Evolutionary conservation across 305 asterid genomes (phyloP), one percentile per base, ranked within the genome.

Genomic region (Plantago lanceolata): DNA sequence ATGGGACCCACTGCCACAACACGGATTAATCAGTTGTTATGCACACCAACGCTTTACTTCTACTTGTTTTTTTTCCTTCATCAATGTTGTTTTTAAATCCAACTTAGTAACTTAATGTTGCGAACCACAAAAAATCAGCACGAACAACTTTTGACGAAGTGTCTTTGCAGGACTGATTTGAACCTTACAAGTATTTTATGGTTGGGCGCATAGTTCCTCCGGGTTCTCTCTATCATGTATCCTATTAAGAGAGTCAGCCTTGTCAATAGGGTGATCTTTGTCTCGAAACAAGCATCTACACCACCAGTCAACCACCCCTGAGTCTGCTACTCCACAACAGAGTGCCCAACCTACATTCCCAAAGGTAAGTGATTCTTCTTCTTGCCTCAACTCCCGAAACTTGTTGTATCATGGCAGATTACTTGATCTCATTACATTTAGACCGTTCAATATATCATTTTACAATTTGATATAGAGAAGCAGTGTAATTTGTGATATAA

Each of bases 81-180:
- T n/a, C n/a, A n/a, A n/a, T n/a, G n/a, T n/a, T n/a, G n/a, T n/a
- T 7, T 33, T 33, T 33, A 0, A 5, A 33, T 11, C 11, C 40
- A 33, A 6, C 9, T 1, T 7, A 33, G 37, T 31, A 29, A 52
- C 16, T 52, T 21, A 20, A 3, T 13, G 29, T 53, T 53, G 11
- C 12, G n/a, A 52, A 20, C 24, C 57, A 11, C 14, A 20, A 19
- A 20, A 8, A 35, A 21, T 17, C 12, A 54, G 8, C 17, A 4
- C 11, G 37, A 31, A 29, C 40, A 54, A 54, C 40, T 8, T 14
- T 54, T 29, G 31, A 54, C 31, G 8, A 37, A 24, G 59, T 55
- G 21, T 55, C 59, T 55, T 55, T 55, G 43, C 59, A 55, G 59
- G 59, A 55, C 14, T 55, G 59, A 55, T 26, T 26, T 15, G 35